Conservation (phyloP, 192 early-diverging fungal species). For the Mortierella alpina region DNA sequence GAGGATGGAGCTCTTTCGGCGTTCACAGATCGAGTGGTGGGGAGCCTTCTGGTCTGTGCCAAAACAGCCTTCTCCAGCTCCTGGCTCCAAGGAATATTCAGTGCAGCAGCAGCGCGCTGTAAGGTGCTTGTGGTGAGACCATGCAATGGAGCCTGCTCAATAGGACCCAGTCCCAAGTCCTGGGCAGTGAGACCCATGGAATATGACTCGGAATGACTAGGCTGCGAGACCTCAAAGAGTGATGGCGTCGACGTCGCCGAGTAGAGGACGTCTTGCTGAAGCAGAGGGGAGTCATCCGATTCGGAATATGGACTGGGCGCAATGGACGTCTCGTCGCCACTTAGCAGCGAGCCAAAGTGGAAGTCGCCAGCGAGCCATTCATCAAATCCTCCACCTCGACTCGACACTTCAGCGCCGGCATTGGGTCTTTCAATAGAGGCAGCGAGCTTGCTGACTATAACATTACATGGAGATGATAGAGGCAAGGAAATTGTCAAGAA, state of each 20-base stretch:
- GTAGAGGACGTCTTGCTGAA: conserved; percentile 1
- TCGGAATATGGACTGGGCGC: conserved; percentile 7
- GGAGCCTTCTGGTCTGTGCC: neutral
- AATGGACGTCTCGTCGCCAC: conserved; percentile 8
- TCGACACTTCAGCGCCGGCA: neutral
- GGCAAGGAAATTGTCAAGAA: neutral
- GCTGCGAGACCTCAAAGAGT: conserved; percentile 6
- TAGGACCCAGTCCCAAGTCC: neutral
- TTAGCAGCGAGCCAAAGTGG: conserved; percentile 11
- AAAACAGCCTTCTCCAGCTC: conserved; percentile 12
- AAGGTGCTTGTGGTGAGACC: conserved; percentile 9
- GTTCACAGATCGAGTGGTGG: neutral
- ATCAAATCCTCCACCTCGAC: conserved; percentile 22
- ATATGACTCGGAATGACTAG: neutral
- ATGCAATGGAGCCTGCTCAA: neutral
- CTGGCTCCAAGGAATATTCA: conserved; percentile 33
- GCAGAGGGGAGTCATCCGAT: conserved; percentile 8
- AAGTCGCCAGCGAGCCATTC: conserved; percentile 32
- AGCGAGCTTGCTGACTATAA: conserved; percentile 28
- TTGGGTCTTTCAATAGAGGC: conserved; percentile 13
- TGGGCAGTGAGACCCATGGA: neutral
- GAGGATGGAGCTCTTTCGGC: neutral
- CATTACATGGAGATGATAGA: neutral
- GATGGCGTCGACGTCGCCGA: neutral
- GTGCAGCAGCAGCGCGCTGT: conserved; percentile 23